phyloP scores from a whole-genome alignment of 208 protist genomes.

The Endotrypanum monterogeii region DNA sequence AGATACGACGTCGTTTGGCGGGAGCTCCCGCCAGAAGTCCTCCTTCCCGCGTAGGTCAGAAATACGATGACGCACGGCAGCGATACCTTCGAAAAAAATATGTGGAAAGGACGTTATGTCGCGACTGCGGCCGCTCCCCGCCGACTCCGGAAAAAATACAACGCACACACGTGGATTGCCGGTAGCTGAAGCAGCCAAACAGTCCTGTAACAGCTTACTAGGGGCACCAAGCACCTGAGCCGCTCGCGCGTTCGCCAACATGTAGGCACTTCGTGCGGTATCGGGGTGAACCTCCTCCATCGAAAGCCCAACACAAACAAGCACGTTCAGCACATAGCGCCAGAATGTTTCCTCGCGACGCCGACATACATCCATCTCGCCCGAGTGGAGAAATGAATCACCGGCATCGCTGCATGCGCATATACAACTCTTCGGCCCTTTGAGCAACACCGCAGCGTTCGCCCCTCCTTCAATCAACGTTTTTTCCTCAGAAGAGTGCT shows the following conservation, averaged over 20 bases:
- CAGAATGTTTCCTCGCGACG: conserved; percentile 39
- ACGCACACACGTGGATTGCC: conserved; percentile 15
- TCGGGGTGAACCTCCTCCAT: conserved; percentile 46
- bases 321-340: conserved; percentile 43
- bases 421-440: neutral
- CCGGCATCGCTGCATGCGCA: conserved; percentile 10
- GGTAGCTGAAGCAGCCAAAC: conserved; percentile 4
- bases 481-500: neutral
- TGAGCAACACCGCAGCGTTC: neutral
- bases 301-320: conserved; percentile 46
- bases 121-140: neutral
- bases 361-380: conserved; percentile 23
- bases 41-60: conserved; percentile 13
- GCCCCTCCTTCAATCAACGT: conserved; percentile 3
- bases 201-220: conserved; percentile 11
- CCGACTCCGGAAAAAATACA: conserved; percentile 5
- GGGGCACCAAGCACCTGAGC: conserved; percentile 25
- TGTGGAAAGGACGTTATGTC: conserved; percentile 41
- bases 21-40: conserved; percentile 42
- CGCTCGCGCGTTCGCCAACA: conserved; percentile 21
- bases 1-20: conserved; percentile 39
- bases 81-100: conserved; percentile 36
- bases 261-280: conserved; percentile 43
- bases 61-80: conserved; percentile 12
- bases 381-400: neutral